These are phyloP conservation scores for Striga asiatica DNA, from an alignment of 257 asterid genomes.

Conservation along the genomic window DNA sequence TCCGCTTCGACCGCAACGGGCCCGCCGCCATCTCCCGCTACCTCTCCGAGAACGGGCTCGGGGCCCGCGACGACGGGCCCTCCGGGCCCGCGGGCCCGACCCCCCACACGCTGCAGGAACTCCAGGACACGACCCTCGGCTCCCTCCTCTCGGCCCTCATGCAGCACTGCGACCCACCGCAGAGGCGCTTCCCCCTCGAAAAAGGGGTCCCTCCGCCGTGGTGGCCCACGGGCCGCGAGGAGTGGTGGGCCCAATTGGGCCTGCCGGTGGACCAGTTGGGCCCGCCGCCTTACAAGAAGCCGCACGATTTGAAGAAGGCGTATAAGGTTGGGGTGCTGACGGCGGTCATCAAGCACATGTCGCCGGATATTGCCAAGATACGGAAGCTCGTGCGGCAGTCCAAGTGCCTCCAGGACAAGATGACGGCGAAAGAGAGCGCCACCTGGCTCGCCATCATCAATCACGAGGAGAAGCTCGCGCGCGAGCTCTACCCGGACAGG, in stretches of 20 bases:
- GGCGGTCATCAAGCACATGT: slow-evolving; percentile 52
- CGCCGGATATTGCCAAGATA: slow-evolving; percentile 53
- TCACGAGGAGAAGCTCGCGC: slow-evolving; percentile 50
- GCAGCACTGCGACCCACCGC: slow-evolving; percentile 70
- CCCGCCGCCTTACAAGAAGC: slow-evolving; percentile 58
- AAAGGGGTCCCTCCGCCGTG: slow-evolving; percentile 53
- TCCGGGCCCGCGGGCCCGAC: slow-evolving; percentile 28
- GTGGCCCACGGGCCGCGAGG: slow-evolving; percentile 61
- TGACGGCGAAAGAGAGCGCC: slow-evolving; percentile 63
- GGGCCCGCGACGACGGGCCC: slow-evolving; percentile 20
- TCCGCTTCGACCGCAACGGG: slow-evolving; percentile 47
- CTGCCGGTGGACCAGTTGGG: slow-evolving; percentile 34
- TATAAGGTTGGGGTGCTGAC: slow-evolving; percentile 62
- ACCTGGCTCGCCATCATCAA: slow-evolving; percentile 56
- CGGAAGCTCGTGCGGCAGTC: slow-evolving; percentile 53
- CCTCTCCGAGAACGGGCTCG: slow-evolving; percentile 27
- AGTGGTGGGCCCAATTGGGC: slow-evolving; percentile 60
- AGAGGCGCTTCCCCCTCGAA: slow-evolving; percentile 50
- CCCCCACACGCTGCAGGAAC: slow-evolving; percentile 59
- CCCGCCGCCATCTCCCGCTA: slow-evolving; percentile 51
- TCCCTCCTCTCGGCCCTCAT: slow-evolving; percentile 51
- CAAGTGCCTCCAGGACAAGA: slow-evolving; percentile 51
- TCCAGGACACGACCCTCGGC: slow-evolving; percentile 59
- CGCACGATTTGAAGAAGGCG: slow-evolving; percentile 55
- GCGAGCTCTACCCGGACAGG: slow-evolving; percentile 36